Evolutionary conservation across 1,284 basidiomycete genomes (phyloP).

Genomic region (Cystobasidium slooffiae): DNA sequence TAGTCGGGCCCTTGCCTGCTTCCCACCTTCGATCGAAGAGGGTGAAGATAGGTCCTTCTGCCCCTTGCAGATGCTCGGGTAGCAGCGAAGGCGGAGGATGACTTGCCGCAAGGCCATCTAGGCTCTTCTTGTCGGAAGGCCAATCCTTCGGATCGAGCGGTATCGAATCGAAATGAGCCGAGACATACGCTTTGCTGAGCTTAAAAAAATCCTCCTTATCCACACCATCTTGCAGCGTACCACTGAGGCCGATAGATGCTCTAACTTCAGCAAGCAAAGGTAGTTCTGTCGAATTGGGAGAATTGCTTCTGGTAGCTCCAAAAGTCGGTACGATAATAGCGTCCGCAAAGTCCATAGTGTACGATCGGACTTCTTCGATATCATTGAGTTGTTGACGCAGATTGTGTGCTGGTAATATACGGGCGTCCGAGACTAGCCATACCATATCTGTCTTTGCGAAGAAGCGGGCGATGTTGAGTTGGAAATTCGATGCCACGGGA

Average conservation of each 20-base stretch:
- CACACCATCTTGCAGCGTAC: slow-evolving; percentile 41
- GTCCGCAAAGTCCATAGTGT: slow-evolving; percentile 52
- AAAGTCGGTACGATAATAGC: slow-evolving; percentile 53
- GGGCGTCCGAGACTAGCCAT: slow-evolving; percentile 53
- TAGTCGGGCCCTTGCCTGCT: slow-evolving; percentile 41
- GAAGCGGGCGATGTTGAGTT: slow-evolving; percentile 55
- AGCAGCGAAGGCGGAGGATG: slow-evolving; percentile 36
- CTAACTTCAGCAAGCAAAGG: slow-evolving; percentile 36
- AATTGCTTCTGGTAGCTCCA: slow-evolving; percentile 48
- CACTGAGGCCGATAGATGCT: slow-evolving; percentile 15
- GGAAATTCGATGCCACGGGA: slow-evolving; percentile 53
- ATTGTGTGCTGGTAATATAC: slow-evolving; percentile 49
- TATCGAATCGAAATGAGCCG: slow-evolving; percentile 46
- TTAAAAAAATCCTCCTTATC: slow-evolving; percentile 45
- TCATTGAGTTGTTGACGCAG: slow-evolving; percentile 46
- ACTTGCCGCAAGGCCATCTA: slow-evolving; percentile 50
- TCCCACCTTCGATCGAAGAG: slow-evolving; percentile 54
- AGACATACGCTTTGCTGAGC: slow-evolving; percentile 48
- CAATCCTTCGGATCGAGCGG: slow-evolving; percentile 48
- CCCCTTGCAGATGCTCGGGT: slow-evolving; percentile 11
- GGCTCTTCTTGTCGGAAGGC: slow-evolving; percentile 49
- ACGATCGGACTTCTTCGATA: slow-evolving; percentile 42
- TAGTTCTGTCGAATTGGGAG: slow-evolving; percentile 42
- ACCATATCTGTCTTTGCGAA: slow-evolving; percentile 54
- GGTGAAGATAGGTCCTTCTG: slow-evolving; percentile 44